Conservation (phyloP, 2,329 filamentous ascomycete genomes). For the Stromatinia cepivora region DNA sequence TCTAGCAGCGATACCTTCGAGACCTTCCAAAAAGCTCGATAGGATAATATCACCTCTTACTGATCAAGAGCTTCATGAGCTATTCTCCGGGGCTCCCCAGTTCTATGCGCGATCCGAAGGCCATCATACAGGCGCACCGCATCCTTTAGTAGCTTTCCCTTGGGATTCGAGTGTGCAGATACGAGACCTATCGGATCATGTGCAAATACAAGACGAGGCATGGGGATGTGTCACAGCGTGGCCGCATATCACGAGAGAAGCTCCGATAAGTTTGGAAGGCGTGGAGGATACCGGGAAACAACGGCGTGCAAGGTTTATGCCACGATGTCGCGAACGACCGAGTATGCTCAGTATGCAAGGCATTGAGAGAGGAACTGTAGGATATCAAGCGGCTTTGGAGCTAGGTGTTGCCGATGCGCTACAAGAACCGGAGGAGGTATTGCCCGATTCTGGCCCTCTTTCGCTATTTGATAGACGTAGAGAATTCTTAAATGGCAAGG, state of each 20-base stretch:
- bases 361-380: conserved; percentile 68
- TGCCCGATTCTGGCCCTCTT: conserved; percentile 27
- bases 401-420: conserved; percentile 64
- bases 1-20: conserved; percentile 43
- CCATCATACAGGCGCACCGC: conserved; percentile 58
- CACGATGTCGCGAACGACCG: conserved; percentile 46
- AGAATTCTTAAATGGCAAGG: conserved; percentile 41
- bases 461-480: conserved; percentile 32
- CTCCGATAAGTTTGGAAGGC: conserved; percentile 46
- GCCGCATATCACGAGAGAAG: conserved; percentile 58
- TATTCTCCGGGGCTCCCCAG: conserved; percentile 75
- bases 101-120: conserved; percentile 64
- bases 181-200: conserved; percentile 64
- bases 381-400: conserved; percentile 68
- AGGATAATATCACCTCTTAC: conserved; percentile 61
- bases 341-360: conserved; percentile 74
- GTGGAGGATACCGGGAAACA: conserved; percentile 30
- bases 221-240: conserved; percentile 64
- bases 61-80: conserved; percentile 62
- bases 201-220: conserved; percentile 61
- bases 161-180: conserved; percentile 64
- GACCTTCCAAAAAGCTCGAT: conserved; percentile 42
- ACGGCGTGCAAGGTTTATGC: conserved; percentile 35
- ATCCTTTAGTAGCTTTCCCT: conserved; percentile 65
- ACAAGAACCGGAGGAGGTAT: conserved; percentile 56